A percentile compares a stretch with the other conserved stretches of the same genome.
Evolutionary conservation across 2,329 filamentous ascomycete species (phyloP).

Genomic region (Colletotrichum somersetense): DNA sequence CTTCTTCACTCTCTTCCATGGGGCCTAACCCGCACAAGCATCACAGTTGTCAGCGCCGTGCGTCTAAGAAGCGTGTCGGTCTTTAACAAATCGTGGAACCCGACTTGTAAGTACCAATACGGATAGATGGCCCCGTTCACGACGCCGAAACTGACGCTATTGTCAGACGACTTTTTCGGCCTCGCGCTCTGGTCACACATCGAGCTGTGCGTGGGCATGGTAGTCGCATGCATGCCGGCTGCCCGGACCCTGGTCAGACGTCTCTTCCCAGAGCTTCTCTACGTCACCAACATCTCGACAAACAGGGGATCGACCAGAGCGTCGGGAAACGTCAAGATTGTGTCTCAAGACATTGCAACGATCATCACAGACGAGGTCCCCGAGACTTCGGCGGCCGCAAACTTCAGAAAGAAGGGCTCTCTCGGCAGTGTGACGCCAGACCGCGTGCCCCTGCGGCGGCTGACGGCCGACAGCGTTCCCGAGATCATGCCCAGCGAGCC

Average conservation of each 20-base stretch:
- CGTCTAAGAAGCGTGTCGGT: slow-evolving; percentile 15
- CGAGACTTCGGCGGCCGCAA: not conserved
- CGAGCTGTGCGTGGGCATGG: slow-evolving; percentile 24
- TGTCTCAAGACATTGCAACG: slow-evolving; percentile 26
- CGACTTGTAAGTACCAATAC: slow-evolving; percentile 47
- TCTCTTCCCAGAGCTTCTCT: slow-evolving; percentile 34
- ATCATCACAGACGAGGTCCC: slow-evolving; percentile 14
- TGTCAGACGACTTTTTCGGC: slow-evolving; percentile 35
- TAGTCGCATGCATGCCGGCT: slow-evolving; percentile 37
- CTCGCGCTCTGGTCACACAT: slow-evolving; percentile 51
- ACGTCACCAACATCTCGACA: slow-evolving; percentile 14
- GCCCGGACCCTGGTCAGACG: slow-evolving; percentile 22
- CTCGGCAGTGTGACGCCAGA: slow-evolving; percentile 46
- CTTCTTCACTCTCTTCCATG: not conserved
- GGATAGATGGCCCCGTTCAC: slow-evolving; percentile 52
- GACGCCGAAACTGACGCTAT: slow-evolving; percentile 52
- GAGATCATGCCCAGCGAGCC: slow-evolving; percentile 6
- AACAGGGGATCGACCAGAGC: slow-evolving; percentile 22
- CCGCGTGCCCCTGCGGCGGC: slow-evolving; percentile 8
- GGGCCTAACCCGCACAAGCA: not conserved
- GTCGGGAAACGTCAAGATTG: slow-evolving; percentile 34
- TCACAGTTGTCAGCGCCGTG: slow-evolving; percentile 31
- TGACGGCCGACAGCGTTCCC: slow-evolving; percentile 20
- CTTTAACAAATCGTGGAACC: slow-evolving; percentile 36
- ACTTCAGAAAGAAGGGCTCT: slow-evolving; percentile 42